Evolutionary conservation across 805 yeast species (phyloP).

Genomic region (Saccharomycopsis guyanensis): DNA sequence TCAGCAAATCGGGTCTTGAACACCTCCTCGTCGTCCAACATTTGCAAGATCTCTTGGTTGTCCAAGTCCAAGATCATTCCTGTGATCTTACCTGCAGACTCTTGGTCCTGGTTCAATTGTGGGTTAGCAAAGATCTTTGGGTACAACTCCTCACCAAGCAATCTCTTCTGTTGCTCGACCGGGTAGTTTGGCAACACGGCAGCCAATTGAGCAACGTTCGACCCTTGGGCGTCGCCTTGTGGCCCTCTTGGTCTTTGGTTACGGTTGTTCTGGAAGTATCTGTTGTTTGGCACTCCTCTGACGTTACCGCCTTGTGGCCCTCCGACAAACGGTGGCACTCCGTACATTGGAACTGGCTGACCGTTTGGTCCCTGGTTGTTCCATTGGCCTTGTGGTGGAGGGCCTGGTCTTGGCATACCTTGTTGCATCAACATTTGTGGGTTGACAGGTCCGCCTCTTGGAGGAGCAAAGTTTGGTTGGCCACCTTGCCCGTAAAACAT

Average conservation of each 20-base stretch:
- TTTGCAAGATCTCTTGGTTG: conserved; percentile 78
- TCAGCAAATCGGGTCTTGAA: conserved; percentile 89
- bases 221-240: conserved; percentile 25
- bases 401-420: conserved; percentile 59
- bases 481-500: conserved; percentile 73
- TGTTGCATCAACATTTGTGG: conserved; percentile 68
- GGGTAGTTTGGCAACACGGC: conserved; percentile 57
- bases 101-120: conserved; percentile 73
- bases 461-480: conserved; percentile 77
- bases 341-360: conserved; percentile 77
- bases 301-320: conserved; percentile 41
- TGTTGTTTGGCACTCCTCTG: conserved; percentile 38
- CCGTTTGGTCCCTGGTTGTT: conserved; percentile 66
- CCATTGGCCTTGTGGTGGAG: conserved; percentile 52
- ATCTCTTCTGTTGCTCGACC: conserved; percentile 92
- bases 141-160: conserved; percentile 95
- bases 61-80: conserved; percentile 98
- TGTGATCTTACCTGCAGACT: conserved; percentile 96
- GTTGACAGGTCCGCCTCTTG: conserved; percentile 71
- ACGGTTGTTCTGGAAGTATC: conserved; percentile 36
- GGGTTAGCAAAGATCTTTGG: conserved; percentile 83
- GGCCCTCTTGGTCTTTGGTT: conserved; percentile 19
- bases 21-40: conserved; percentile 83
- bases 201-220: conserved; percentile 40
- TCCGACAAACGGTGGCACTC: conserved; percentile 73